Conservation (phyloP, 805 yeast species). For the Candida loeiensis region DNA sequence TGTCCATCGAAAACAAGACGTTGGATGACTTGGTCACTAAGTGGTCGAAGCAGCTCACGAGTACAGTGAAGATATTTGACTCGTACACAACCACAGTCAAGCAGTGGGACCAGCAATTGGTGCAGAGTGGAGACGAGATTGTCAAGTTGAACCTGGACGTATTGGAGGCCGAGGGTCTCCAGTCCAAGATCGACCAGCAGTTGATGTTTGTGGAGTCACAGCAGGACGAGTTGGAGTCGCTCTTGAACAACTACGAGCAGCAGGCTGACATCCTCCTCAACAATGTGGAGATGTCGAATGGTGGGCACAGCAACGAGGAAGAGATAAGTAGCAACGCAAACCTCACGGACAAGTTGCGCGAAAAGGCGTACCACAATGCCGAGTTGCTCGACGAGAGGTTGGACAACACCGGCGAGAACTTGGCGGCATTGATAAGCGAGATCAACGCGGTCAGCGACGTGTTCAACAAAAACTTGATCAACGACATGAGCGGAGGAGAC, state of each 20-base stretch:
- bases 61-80: constrained; percentile 70
- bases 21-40: constrained; percentile 87
- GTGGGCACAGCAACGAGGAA: constrained; percentile 10
- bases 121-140: constrained; percentile 82
- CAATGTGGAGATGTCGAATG: constrained; percentile 38
- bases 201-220: constrained; percentile 83
- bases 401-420: constrained; percentile 71
- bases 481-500: constrained; percentile 21
- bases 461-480: constrained; percentile 58
- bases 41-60: constrained; percentile 85
- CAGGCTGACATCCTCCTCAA: constrained; percentile 55
- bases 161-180: constrained; percentile 78
- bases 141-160: constrained; percentile 74
- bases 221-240: constrained; percentile 83
- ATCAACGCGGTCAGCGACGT: constrained; percentile 80
- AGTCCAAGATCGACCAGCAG: constrained; percentile 81
- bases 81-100: constrained; percentile 70
- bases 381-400: constrained; percentile 79
- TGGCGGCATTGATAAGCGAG: constrained; percentile 72
- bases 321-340: constrained; percentile 27
- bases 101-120: constrained; percentile 82
- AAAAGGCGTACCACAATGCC: constrained; percentile 83
- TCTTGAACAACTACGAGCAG: constrained; percentile 77
- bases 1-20: constrained; percentile 84
- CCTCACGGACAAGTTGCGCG: constrained; percentile 80